A percentile compares a stretch with the other conserved stretches of the same genome.
phyloP scores from a whole-genome alignment of 192 early-diverging fungal genomes.

The Coemansia guatemalensis region DNA sequence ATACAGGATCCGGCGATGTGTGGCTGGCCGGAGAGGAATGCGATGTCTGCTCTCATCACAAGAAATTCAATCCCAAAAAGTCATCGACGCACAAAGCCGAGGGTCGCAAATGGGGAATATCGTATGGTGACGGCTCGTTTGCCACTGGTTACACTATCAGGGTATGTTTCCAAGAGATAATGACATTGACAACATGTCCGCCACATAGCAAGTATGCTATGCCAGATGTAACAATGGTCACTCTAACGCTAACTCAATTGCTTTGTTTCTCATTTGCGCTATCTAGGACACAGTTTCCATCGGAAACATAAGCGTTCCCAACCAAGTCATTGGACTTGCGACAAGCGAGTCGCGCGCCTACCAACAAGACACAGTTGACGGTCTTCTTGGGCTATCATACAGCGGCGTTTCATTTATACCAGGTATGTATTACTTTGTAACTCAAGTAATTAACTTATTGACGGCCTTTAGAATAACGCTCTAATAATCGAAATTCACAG shows the following conservation, averaged over 20 bases:
- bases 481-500: neutral
- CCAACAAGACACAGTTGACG: slow-evolving; percentile 61
- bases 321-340: slow-evolving; percentile 64
- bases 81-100: slow-evolving; percentile 59
- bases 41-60: slow-evolving; percentile 47
- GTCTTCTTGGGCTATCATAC: slow-evolving; percentile 67
- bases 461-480: neutral
- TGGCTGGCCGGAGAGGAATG: slow-evolving; percentile 62
- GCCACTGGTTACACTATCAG: slow-evolving; percentile 46
- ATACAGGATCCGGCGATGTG: slow-evolving; percentile 71
- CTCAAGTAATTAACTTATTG: neutral
- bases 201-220: neutral
- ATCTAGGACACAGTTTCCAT: slow-evolving; percentile 58
- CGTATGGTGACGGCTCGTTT: slow-evolving; percentile 66
- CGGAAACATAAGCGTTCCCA: slow-evolving; percentile 55
- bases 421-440: slow-evolving; percentile 19
- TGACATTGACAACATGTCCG: neutral
- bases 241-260: neutral
- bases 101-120: slow-evolving; percentile 60
- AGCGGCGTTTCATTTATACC: slow-evolving; percentile 55
- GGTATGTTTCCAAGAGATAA: slow-evolving; percentile 14
- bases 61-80: slow-evolving; percentile 53
- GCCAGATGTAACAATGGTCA: neutral
- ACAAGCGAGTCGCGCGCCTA: slow-evolving; percentile 59
- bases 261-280: neutral